Percentiles rank a stretch among this genome's conserved stretches.
These are phyloP conservation scores for Purpureocillium lavendulum DNA, from an alignment of 2,329 filamentous ascomycete species.

Conservation along the genomic window DNA sequence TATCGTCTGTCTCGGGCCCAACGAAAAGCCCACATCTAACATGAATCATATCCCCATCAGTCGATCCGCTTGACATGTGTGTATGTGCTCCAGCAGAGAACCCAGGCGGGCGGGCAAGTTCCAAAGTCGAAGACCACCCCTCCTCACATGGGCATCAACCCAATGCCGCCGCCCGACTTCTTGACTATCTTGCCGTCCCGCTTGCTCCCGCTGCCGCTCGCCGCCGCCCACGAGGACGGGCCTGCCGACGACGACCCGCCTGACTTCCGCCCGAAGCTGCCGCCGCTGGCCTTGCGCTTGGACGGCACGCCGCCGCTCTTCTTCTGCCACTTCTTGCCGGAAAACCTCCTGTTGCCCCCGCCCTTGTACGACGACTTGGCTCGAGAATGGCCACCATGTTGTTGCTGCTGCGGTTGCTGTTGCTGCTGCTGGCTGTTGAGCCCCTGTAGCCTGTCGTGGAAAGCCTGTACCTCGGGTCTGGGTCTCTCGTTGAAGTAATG, in stretches of 20 bases:
- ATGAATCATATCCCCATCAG: too few species aligned
- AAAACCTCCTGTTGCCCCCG: constrained; percentile 18
- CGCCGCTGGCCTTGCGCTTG: constrained; percentile 20
- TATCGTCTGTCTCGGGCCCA: too few species aligned
- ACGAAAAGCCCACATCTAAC: too few species aligned
- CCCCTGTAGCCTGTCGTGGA: constrained; percentile 21
- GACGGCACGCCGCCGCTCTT: constrained; percentile 18
- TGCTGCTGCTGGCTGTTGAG: constrained; percentile 15
- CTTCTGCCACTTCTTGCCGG: constrained; percentile 19
- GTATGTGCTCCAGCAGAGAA: too few species aligned
- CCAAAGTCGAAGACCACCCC: not conserved
- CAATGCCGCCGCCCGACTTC: constrained; percentile 26
- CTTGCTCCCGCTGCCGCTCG: constrained; percentile 11
- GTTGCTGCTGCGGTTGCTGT: constrained; percentile 4
- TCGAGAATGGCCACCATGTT: constrained; percentile 12
- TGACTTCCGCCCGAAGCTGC: constrained; percentile 17
- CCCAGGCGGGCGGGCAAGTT: too few species aligned
- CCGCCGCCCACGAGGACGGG: constrained; percentile 10
- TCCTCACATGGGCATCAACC: constrained; percentile 27
- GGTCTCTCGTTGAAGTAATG: constrained; percentile 34
- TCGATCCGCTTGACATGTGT: too few species aligned
- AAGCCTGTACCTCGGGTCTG: constrained; percentile 23
- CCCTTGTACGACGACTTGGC: constrained; percentile 16
- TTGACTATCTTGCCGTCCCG: constrained; percentile 20
- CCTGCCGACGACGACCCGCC: constrained; percentile 17